These are phyloP conservation scores for Macadamia integrifolia DNA, from an alignment of 164 flowering plant genomes.

Conservation along the genomic window DNA sequence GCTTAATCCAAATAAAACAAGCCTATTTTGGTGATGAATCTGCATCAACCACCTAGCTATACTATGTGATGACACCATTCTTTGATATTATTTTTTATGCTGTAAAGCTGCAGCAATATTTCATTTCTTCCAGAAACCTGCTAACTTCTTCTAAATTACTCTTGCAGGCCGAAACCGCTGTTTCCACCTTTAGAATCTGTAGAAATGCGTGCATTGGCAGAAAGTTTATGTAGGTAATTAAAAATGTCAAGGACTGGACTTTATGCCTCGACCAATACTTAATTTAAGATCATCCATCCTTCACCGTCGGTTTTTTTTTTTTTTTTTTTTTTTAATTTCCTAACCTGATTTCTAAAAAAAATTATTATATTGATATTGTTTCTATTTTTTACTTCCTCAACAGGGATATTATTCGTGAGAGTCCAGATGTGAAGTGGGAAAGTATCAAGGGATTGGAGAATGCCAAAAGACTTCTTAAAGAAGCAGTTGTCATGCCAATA, in stretches of 20 bases:
- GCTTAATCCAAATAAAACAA: no score
- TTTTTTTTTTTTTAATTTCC: background rate
- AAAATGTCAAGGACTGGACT: background rate
- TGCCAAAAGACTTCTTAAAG: conserved; percentile 92
- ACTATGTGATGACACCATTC: background rate
- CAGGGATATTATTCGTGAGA: conserved; percentile 95
- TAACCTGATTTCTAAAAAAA: background rate
- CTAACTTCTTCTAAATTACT: conserved; percentile 6
- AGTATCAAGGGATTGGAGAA: conserved; percentile 92
- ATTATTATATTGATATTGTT: background rate
- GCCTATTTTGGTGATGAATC: no score
- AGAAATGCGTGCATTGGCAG: conserved; percentile 83
- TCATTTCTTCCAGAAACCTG: background rate
- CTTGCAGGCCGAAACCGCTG: conserved; percentile 68
- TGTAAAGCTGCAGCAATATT: background rate
- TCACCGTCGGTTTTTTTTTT: no score
- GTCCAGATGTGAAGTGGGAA: conserved; percentile 97
- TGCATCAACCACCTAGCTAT: background rate
- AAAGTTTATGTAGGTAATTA: conserved; percentile 72
- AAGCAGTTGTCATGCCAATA: conserved; percentile 99
- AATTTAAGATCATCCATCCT: no score
- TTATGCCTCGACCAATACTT: background rate
- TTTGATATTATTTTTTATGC: no score
- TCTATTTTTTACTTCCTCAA: conserved; percentile 5
- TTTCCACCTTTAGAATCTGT: conserved; percentile 90